phyloP scores from a whole-genome alignment of 2,329 filamentous ascomycete genomes.

The Rutstroemia sp. region DNA sequence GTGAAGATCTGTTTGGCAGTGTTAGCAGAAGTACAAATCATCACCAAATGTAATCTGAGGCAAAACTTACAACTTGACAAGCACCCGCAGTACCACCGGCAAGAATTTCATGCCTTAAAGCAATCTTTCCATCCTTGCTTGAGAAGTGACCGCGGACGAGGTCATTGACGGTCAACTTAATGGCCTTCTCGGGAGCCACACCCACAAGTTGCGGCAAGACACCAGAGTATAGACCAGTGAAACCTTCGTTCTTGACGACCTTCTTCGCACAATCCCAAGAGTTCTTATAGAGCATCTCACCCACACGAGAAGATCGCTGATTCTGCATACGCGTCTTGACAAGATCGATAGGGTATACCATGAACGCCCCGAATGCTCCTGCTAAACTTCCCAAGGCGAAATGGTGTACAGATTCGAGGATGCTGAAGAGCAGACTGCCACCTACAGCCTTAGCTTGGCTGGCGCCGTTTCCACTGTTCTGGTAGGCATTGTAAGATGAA shows the following conservation, averaged over 20 bases:
- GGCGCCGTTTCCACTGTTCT: slow-evolving; percentile 30
- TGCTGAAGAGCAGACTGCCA: slow-evolving; percentile 50
- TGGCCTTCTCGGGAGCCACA: slow-evolving; percentile 98
- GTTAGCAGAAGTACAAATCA: background rate
- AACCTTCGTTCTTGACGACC: slow-evolving; percentile 86
- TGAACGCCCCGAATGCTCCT: slow-evolving; percentile 95
- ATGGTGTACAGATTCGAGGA: slow-evolving; percentile 78
- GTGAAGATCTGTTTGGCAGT: slow-evolving; percentile 67
- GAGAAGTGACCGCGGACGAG: slow-evolving; percentile 72
- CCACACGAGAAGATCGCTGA: slow-evolving; percentile 75
- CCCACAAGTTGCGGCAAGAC: slow-evolving; percentile 92
- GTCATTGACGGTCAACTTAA: slow-evolving; percentile 98
- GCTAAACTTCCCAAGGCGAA: slow-evolving; percentile 84
- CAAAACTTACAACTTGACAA: slow-evolving; percentile 81
- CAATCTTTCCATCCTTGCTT: slow-evolving; percentile 68
- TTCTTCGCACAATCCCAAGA: slow-evolving; percentile 92
- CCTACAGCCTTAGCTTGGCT: slow-evolving; percentile 46
- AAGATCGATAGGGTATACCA: slow-evolving; percentile 98
- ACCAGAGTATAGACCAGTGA: slow-evolving; percentile 85
- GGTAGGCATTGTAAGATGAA: slow-evolving; percentile 31
- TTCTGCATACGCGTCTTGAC: slow-evolving; percentile 99
- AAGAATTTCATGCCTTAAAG: slow-evolving; percentile 64
- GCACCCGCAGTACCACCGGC: slow-evolving; percentile 85
- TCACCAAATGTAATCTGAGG: background rate
- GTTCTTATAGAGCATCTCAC: slow-evolving; percentile 91